A percentile compares a stretch with the other conserved stretches of the same genome.
phyloP scores from a whole-genome alignment of 2,329 filamentous ascomycete species.

The Neospermospora avenae region DNA sequence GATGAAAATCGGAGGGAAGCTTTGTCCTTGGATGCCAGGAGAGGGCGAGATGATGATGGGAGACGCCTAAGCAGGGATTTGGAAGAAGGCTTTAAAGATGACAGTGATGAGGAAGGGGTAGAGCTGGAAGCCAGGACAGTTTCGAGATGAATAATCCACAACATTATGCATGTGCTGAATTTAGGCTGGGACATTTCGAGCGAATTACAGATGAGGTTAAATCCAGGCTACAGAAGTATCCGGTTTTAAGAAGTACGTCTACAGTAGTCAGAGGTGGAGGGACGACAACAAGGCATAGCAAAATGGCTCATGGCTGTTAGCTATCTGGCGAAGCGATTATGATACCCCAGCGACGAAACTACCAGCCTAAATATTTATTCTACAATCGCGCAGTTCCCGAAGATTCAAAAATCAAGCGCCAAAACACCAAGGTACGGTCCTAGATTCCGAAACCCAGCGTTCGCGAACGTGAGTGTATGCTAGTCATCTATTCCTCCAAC shows the following conservation, averaged over 20 bases:
- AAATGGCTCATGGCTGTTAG: background rate
- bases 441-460: no score
- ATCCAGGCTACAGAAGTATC: background rate
- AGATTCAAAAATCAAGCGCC: background rate
- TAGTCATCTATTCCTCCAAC: no score
- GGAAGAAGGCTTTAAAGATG: constrained; percentile 72
- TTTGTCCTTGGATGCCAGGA: constrained; percentile 36
- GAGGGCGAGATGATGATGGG: constrained; percentile 44
- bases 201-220: background rate
- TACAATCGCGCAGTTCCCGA: background rate
- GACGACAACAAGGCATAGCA: background rate
- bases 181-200: constrained; percentile 7
- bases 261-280: background rate
- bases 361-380: background rate
- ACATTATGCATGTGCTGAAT: background rate
- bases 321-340: background rate
- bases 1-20: constrained; percentile 44
- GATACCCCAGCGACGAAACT: background rate
- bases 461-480: no score
- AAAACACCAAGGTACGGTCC: no score
- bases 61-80: constrained; percentile 74
- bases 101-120: constrained; percentile 58
- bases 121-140: constrained; percentile 12
- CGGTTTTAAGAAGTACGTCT: no score
- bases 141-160: constrained; percentile 13